These are phyloP conservation scores for Xylaria venustula DNA, from an alignment of 495 filamentous ascomycete genomes.

Conservation along the genomic window DNA sequence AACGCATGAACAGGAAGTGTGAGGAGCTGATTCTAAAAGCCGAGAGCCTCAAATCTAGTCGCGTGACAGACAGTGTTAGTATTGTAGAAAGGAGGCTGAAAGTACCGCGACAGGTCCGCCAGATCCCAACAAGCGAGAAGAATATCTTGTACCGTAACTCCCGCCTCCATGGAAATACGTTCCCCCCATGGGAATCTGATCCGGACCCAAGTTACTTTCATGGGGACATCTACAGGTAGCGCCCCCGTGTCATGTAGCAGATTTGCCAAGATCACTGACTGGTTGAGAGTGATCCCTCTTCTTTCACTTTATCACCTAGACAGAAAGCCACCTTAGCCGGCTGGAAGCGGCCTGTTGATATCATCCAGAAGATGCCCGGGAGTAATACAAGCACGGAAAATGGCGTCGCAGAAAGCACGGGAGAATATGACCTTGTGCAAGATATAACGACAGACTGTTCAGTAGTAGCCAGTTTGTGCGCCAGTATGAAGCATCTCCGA, in stretches of 20 bases:
- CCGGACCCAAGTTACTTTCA: slow-evolving; percentile 41
- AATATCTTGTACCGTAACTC: slow-evolving; percentile 75
- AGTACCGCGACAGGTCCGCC: slow-evolving; percentile 57
- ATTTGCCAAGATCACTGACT: slow-evolving; percentile 9
- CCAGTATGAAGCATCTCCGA: slow-evolving; percentile 53
- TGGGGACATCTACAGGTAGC: slow-evolving; percentile 24
- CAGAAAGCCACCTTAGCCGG: slow-evolving; percentile 71
- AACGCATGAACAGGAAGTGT: slow-evolving; percentile 61
- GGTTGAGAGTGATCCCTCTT: slow-evolving; percentile 54
- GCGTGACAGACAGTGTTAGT: slow-evolving; percentile 20
- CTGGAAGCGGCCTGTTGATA: slow-evolving; percentile 75
- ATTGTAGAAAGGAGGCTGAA: slow-evolving; percentile 29
- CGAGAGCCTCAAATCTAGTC: slow-evolving; percentile 64
- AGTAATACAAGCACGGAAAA: slow-evolving; percentile 17
- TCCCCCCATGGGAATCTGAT: slow-evolving; percentile 73
- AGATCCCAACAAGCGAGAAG: slow-evolving; percentile 69
- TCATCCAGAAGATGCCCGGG: slow-evolving; percentile 22
- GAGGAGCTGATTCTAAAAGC: slow-evolving; percentile 64
- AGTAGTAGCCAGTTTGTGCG: slow-evolving; percentile 92
- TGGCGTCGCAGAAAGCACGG: slow-evolving; percentile 50
- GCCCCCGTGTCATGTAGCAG: neutral
- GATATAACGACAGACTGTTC: slow-evolving; percentile 95
- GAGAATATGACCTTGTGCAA: slow-evolving; percentile 79
- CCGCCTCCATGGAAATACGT: slow-evolving; percentile 73
- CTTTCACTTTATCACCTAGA: slow-evolving; percentile 64